Evolutionary conservation across 805 yeast genomes (phyloP).

Genomic region (Hanseniaspora valbyensis): DNA sequence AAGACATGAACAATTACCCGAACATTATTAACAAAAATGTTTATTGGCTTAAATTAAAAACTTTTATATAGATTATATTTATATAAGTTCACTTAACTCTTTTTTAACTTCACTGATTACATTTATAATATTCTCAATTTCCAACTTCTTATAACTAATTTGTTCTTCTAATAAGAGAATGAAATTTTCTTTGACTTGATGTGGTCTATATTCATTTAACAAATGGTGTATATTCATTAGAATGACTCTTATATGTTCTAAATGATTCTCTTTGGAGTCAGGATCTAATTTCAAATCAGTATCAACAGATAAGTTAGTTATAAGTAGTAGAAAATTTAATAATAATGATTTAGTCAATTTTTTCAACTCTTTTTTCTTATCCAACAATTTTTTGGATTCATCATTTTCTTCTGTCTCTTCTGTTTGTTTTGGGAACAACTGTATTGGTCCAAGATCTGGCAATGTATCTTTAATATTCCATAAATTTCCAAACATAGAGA

Average conservation of each 20-base stretch:
- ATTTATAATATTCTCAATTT: conserved; percentile 36
- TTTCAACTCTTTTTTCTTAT: conserved; percentile 60
- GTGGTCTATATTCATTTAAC: conserved; percentile 85
- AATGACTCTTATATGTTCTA: conserved; percentile 69
- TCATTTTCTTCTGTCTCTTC: too few relatives aligned
- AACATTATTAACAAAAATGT: not conserved
- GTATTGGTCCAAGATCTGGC: conserved; percentile 64
- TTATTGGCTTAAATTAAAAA: not conserved
- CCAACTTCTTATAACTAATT: conserved; percentile 49
- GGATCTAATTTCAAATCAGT: conserved; percentile 34
- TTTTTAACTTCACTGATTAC: conserved; percentile 34
- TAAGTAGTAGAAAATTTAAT: conserved; percentile 68
- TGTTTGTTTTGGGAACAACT: conserved; percentile 63
- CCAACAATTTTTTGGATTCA: too few relatives aligned
- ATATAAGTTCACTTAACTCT: conserved; percentile 27
- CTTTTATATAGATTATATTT: not conserved
- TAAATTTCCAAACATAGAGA: conserved; percentile 78
- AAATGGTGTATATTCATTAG: conserved; percentile 85
- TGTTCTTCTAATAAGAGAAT: conserved; percentile 63
- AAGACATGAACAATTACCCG: too few relatives aligned
- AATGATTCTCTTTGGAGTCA: conserved; percentile 41
- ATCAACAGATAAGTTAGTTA: conserved; percentile 63
- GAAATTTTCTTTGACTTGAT: conserved; percentile 83
- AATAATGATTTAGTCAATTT: conserved; percentile 68
- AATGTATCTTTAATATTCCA: conserved; percentile 73